These are phyloP conservation scores for Lyophyllum semitale DNA, from an alignment of 768 basidiomycete species.

Conservation along the genomic window DNA sequence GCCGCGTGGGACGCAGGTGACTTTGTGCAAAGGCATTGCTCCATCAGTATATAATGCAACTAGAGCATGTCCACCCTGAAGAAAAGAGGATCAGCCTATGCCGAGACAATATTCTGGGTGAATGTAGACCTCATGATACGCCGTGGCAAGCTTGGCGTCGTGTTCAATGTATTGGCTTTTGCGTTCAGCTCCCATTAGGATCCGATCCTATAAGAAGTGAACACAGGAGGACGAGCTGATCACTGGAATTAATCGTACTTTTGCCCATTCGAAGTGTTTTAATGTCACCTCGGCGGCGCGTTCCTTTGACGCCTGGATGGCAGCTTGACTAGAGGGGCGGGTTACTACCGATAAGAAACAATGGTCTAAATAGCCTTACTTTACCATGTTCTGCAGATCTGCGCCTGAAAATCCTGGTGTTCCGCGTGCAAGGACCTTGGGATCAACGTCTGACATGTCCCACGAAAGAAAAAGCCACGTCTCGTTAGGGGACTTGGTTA, in stretches of 20 bases:
- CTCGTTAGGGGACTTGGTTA: slow-evolving; percentile 3
- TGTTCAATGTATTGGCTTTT: slow-evolving; percentile 87
- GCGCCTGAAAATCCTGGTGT: slow-evolving; percentile 97
- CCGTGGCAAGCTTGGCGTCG: slow-evolving; percentile 85
- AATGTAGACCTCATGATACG: slow-evolving; percentile 84
- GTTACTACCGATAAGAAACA: slow-evolving; percentile 9
- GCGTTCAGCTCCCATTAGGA: slow-evolving; percentile 95
- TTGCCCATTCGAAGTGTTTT: slow-evolving; percentile 97
- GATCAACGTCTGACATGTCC: slow-evolving; percentile 74
- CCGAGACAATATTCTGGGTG: background rate
- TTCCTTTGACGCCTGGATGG: slow-evolving; percentile 92
- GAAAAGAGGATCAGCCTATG: background rate
- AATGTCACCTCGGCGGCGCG: slow-evolving; percentile 68
- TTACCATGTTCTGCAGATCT: slow-evolving; percentile 96
- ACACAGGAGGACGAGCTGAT: background rate
- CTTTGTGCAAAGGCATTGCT: slow-evolving; percentile 96
- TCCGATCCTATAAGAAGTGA: slow-evolving; percentile 65
- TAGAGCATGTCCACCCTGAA: slow-evolving; percentile 88
- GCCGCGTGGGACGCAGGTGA: slow-evolving; percentile 95
- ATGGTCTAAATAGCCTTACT: slow-evolving; percentile 49
- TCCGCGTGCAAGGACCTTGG: slow-evolving; percentile 87
- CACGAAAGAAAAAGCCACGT: slow-evolving; percentile 12
- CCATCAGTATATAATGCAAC: slow-evolving; percentile 93
- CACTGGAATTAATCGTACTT: slow-evolving; percentile 47
- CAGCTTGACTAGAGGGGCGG: slow-evolving; percentile 64